phyloP scores from a whole-genome alignment of 2,329 filamentous ascomycete species.

The Neofusicoccum cordaticola region DNA sequence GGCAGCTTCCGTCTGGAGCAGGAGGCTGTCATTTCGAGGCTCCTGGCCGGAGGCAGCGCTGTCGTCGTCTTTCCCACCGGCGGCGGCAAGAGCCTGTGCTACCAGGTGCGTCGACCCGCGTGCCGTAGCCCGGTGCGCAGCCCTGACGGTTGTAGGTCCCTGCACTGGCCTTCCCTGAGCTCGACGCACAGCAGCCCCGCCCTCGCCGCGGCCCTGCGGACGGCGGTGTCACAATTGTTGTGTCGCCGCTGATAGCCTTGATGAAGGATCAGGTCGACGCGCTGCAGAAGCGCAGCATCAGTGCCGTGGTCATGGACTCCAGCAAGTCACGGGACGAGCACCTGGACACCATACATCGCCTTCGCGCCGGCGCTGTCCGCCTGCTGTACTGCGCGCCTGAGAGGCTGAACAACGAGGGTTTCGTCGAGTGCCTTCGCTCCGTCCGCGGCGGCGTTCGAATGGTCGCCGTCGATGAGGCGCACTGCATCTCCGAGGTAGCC shows the following conservation, averaged over 20 bases:
- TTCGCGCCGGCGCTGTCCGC: conserved; percentile 49
- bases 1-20: conserved; percentile 46
- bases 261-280: conserved; percentile 63
- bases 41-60: conserved; percentile 45
- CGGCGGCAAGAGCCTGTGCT: conserved; percentile 44
- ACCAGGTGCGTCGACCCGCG: conserved; percentile 30
- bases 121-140: not conserved
- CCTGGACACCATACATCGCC: conserved; percentile 43
- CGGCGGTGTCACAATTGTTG: conserved; percentile 54
- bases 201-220: conserved; percentile 29
- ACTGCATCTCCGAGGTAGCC: conserved; percentile 53
- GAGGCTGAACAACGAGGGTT: conserved; percentile 60
- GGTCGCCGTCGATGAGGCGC: conserved; percentile 58
- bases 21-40: conserved; percentile 42
- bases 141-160: conserved; percentile 29
- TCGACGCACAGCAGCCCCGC: conserved; percentile 32
- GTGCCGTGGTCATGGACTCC: conserved; percentile 57
- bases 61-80: conserved; percentile 45
- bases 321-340: conserved; percentile 48
- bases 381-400: conserved; percentile 60
- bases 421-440: conserved; percentile 55
- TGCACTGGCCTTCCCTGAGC: conserved; percentile 42
- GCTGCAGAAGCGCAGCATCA: conserved; percentile 48
- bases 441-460: conserved; percentile 57
- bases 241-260: conserved; percentile 56